Percentiles rank a stretch among this genome's conserved stretches.
Conservation (phyloP, 371 early-diverging fungal species). For the Haplosporangium sp. region DNA sequence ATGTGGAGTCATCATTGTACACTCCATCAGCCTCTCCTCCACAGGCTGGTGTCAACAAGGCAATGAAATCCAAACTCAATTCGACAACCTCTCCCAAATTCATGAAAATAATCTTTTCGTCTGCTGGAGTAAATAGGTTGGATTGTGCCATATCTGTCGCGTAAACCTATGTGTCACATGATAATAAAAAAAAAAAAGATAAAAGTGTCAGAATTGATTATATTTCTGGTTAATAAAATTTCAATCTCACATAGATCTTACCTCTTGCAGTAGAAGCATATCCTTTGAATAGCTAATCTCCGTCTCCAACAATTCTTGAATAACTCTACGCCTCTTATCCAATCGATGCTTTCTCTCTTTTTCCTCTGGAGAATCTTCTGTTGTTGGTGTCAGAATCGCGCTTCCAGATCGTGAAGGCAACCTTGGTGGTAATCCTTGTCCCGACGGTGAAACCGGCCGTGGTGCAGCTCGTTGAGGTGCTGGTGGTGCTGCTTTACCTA, state of each 20-base stretch:
- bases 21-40: conserved; percentile 33
- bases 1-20: conserved; percentile 46
- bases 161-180: conserved; percentile 57
- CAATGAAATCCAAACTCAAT: conserved; percentile 62
- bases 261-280: conserved; percentile 73
- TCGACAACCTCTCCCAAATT: conserved; percentile 70
- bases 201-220: too few relatives aligned
- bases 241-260: conserved; percentile 18
- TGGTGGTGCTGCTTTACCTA: conserved; percentile 26
- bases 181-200: too few relatives aligned
- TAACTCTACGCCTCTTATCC: conserved; percentile 62
- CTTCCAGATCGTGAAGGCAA: conserved; percentile 38
- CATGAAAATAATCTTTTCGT: conserved; percentile 72
- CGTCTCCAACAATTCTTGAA: conserved; percentile 77
- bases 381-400: background rate
- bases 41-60: conserved; percentile 60
- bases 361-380: conserved; percentile 44
- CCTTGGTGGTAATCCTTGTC: conserved; percentile 23
- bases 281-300: conserved; percentile 75
- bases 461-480: conserved; percentile 39
- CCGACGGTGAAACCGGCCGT: conserved; percentile 37
- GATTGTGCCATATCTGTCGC: conserved; percentile 62
- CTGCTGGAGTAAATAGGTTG: conserved; percentile 60
- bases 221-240: too few relatives aligned
- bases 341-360: conserved; percentile 46